Evolutionary conservation across 352 stramenopile genomes (phyloP).

Genomic region (Chrysophaeum taylorii): DNA sequence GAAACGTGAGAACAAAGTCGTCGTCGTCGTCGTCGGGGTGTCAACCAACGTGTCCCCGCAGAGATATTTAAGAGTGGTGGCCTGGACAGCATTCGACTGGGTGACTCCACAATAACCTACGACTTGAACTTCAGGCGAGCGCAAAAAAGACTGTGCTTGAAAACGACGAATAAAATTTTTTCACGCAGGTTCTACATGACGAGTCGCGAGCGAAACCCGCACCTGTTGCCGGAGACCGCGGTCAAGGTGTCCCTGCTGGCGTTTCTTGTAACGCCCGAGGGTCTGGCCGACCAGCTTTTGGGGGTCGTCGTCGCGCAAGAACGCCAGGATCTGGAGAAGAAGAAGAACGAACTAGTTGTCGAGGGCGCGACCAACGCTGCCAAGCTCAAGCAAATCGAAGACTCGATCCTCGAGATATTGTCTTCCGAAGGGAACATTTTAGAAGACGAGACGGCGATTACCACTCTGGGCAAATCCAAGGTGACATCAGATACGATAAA

Average conservation of each 20-base stretch:
- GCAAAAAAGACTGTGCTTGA: too few species aligned
- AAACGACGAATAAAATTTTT: too few species aligned
- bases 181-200: slow-evolving; percentile 87
- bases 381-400: slow-evolving; percentile 86
- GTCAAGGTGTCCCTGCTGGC: slow-evolving; percentile 93
- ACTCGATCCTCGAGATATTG: slow-evolving; percentile 83
- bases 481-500: slow-evolving; percentile 80
- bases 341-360: slow-evolving; percentile 80
- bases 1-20: too few species aligned
- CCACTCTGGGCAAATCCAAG: slow-evolving; percentile 81
- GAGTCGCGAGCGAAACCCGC: slow-evolving; percentile 80
- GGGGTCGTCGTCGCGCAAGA: slow-evolving; percentile 82
- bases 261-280: slow-evolving; percentile 86
- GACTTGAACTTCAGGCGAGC: slow-evolving; percentile 78
- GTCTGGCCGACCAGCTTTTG: slow-evolving; percentile 87
- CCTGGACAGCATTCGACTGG: slow-evolving; percentile 75
- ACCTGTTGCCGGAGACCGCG: slow-evolving; percentile 83
- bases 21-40: too few species aligned
- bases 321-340: slow-evolving; percentile 73
- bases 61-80: slow-evolving; percentile 76
- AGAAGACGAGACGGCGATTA: slow-evolving; percentile 83
- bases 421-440: slow-evolving; percentile 85
- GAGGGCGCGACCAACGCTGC: slow-evolving; percentile 86
- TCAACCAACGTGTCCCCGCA: too few species aligned
- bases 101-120: slow-evolving; percentile 85